These are phyloP conservation scores for Leccinum huronense DNA, from an alignment of 1,284 basidiomycete species.

Conservation along the genomic window DNA sequence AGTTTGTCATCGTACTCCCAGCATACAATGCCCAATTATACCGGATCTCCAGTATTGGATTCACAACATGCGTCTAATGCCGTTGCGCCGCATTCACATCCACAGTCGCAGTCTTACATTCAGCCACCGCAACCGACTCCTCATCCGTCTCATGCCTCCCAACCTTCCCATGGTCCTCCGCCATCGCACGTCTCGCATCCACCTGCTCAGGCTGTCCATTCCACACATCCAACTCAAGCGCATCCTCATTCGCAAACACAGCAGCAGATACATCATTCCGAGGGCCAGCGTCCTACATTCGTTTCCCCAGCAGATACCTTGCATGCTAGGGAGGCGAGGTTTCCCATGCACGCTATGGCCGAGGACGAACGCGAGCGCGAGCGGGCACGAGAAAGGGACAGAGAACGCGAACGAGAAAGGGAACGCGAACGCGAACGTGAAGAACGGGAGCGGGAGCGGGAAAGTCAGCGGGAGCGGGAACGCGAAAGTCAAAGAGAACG, in stretches of 20 bases:
- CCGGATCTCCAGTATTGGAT: constrained; percentile 16
- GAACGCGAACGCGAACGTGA: constrained; percentile 26
- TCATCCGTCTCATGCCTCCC: constrained; percentile 25
- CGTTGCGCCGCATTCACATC: constrained; percentile 17
- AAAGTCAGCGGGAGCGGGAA: constrained; percentile 32
- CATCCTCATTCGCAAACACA: constrained; percentile 29
- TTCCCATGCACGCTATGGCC: constrained; percentile 6
- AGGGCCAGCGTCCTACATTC: constrained; percentile 25
- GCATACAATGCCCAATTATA: constrained; percentile 21
- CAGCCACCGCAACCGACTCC: constrained; percentile 14
- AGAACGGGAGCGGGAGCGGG: constrained; percentile 29
- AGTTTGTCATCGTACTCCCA: constrained; percentile 22
- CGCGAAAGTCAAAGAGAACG: constrained; percentile 27
- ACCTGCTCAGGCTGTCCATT: constrained; percentile 18
- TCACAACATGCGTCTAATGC: constrained; percentile 19
- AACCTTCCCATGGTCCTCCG: constrained; percentile 18
- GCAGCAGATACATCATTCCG: constrained; percentile 30
- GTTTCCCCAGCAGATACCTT: constrained; percentile 34
- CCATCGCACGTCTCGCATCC: constrained; percentile 8
- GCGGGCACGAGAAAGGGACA: constrained; percentile 21
- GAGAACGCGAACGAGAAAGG: constrained; percentile 25
- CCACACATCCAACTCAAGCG: constrained; percentile 20
- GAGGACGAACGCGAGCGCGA: constrained; percentile 27
- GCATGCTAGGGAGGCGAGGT: constrained; percentile 29
- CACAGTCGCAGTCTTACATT: constrained; percentile 30